Evolutionary conservation across 1,284 basidiomycete species (phyloP).

Genomic region (Spongispora temasekensis): DNA sequence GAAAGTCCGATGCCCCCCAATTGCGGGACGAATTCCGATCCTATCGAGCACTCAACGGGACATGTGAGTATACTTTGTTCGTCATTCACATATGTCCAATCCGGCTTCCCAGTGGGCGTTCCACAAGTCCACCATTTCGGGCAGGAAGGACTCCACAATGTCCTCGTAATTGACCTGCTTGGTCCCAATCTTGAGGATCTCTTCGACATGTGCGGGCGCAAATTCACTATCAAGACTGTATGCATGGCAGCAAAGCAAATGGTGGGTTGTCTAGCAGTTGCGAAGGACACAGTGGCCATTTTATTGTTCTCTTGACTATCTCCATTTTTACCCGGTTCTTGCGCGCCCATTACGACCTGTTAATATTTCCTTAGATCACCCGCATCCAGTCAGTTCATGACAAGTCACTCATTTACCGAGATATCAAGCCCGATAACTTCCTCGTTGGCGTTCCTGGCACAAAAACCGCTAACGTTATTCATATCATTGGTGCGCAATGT

Average conservation of each 20-base stretch:
- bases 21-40: slow-evolving; percentile 96
- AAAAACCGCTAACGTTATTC: slow-evolving; percentile 87
- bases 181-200: slow-evolving; percentile 97
- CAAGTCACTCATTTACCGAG: slow-evolving; percentile 97
- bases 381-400: slow-evolving; percentile 98
- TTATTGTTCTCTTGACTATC: neutral
- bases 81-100: slow-evolving; percentile 16
- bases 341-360: neutral
- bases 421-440: slow-evolving; percentile 99
- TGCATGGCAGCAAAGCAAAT: slow-evolving; percentile 99
- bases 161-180: slow-evolving; percentile 94
- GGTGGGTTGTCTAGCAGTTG: slow-evolving; percentile 52
- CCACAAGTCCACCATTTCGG: slow-evolving; percentile 99
- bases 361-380: slow-evolving; percentile 66
- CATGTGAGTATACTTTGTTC: slow-evolving; percentile 60
- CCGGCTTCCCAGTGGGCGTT: slow-evolving; percentile 69
- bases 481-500: slow-evolving; percentile 77
- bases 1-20: slow-evolving; percentile 98
- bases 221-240: slow-evolving; percentile 96
- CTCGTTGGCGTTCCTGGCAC: slow-evolving; percentile 93
- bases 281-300: neutral
- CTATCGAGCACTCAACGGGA: slow-evolving; percentile 93
- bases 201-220: slow-evolving; percentile 98
- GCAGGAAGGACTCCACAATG: slow-evolving; percentile 97
- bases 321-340: neutral